Evolutionary conservation across 306 rosid species (phyloP).

Genomic region (Quillaja saponaria): DNA sequence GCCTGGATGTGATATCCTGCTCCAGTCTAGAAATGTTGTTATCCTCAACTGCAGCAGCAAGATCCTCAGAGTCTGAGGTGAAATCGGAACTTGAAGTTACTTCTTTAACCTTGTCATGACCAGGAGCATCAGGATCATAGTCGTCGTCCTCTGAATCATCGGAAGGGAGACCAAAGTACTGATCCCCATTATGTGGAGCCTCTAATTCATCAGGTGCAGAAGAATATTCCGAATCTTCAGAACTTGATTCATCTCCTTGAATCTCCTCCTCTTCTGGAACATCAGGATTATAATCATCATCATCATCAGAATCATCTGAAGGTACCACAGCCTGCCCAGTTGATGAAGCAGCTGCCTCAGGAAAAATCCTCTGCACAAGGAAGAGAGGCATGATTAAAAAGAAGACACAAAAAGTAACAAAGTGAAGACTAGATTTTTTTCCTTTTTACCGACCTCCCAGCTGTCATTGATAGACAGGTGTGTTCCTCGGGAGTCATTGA

Average conservation of each 20-base stretch:
- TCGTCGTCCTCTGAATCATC: constrained; percentile 90
- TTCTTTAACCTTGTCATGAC: constrained; percentile 33
- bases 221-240: constrained; percentile 71
- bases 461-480: constrained; percentile 57
- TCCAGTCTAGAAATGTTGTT: constrained; percentile 37
- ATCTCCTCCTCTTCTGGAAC: constrained; percentile 57
- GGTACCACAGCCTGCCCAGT: constrained; percentile 65
- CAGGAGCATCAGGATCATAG: constrained; percentile 65
- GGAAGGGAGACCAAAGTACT: constrained; percentile 71
- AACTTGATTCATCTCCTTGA: constrained; percentile 62
- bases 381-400: constrained; percentile 37
- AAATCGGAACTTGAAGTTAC: constrained; percentile 90
- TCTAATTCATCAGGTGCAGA: constrained; percentile 78
- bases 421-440: constrained; percentile 18
- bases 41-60: constrained; percentile 54
- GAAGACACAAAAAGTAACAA: constrained; percentile 12
- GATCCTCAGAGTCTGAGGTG: constrained; percentile 95
- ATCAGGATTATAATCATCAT: constrained; percentile 82
- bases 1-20: constrained; percentile 33
- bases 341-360: constrained; percentile 78
- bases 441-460: constrained; percentile 78
- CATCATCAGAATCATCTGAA: constrained; percentile 94
- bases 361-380: constrained; percentile 80
- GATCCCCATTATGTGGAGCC: constrained; percentile 56
- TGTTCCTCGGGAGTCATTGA: constrained; percentile 83